Percentiles rank a stretch among this genome's conserved stretches.
Conservation (phyloP, 192 early-diverging fungal genomes). For the Entomortierella beljakovae region DNA sequence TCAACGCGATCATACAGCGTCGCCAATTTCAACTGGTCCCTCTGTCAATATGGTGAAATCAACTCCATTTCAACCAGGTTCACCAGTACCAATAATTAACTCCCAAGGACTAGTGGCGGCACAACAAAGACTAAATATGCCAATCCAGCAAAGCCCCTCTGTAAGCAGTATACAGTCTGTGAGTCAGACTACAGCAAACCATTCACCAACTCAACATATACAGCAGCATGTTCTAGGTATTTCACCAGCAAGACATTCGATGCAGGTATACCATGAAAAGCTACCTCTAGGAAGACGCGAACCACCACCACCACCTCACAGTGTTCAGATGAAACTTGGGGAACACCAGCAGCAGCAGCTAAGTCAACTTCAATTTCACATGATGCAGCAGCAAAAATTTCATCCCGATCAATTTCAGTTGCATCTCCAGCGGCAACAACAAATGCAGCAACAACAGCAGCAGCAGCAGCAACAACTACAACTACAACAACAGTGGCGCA, state of each 20-base stretch:
- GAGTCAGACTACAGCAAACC: not conserved
- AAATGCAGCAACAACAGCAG: slow-evolving; percentile 23
- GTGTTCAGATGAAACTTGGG: slow-evolving; percentile 43
- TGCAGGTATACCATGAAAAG: no score
- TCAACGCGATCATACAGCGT: no score
- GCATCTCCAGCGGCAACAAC: slow-evolving; percentile 22
- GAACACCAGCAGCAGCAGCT: slow-evolving; percentile 29
- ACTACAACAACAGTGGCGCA: slow-evolving; percentile 10
- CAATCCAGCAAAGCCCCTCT: slow-evolving; percentile 2
- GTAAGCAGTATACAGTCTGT: not conserved
- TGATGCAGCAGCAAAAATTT: slow-evolving; percentile 23
- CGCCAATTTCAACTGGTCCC: no score
- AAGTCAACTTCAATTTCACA: slow-evolving; percentile 26
- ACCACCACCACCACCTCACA: slow-evolving; percentile 10
- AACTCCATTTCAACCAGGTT: not conserved
- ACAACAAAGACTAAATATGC: slow-evolving; percentile 11
- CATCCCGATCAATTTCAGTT: slow-evolving; percentile 12
- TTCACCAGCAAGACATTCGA: slow-evolving; percentile 7
- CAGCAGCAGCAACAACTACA: slow-evolving; percentile 32
- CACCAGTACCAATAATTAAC: not conserved
- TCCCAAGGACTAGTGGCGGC: slow-evolving; percentile 5
- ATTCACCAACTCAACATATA: slow-evolving; percentile 3
- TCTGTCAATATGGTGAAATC: no score
- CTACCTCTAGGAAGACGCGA: no score
- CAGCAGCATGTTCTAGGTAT: slow-evolving; percentile 8